Percentiles rank a stretch among this genome's conserved stretches.
phyloP scores from a whole-genome alignment of 2,329 filamentous ascomycete species.

The Emergomyces orientalis region DNA sequence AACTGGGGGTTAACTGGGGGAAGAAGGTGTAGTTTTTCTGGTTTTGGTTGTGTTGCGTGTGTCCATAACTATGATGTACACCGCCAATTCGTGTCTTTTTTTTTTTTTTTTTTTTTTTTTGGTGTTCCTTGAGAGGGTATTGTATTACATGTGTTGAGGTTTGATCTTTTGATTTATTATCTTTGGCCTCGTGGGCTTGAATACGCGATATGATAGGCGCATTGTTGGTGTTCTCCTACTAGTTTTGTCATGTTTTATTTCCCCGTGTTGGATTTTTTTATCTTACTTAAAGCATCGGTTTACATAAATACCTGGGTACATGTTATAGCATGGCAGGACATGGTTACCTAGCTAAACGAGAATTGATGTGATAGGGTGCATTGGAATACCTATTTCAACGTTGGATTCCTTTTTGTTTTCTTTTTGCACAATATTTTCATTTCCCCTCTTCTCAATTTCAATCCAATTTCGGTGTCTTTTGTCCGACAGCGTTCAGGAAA shows the following conservation, averaged over 20 bases:
- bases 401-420: not conserved
- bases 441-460: no score
- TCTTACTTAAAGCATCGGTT: not conserved
- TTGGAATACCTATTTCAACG: not conserved
- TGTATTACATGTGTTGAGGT: not conserved
- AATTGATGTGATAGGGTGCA: not conserved
- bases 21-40: not conserved
- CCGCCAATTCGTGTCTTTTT: not conserved
- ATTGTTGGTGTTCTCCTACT: not conserved
- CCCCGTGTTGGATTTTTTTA: not conserved
- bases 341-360: not conserved
- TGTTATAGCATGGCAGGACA: not conserved
- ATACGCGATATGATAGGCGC: slow-evolving; percentile 6
- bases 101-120: not conserved
- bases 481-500: no score
- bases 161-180: not conserved
- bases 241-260: not conserved
- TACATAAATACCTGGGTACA: not conserved
- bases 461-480: no score
- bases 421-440: not conserved
- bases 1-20: not conserved
- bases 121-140: not conserved
- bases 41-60: not conserved
- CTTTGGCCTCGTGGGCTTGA: not conserved
- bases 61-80: not conserved